phyloP scores from a whole-genome alignment of 768 basidiomycete genomes.

The Favolaschia claudopus region DNA sequence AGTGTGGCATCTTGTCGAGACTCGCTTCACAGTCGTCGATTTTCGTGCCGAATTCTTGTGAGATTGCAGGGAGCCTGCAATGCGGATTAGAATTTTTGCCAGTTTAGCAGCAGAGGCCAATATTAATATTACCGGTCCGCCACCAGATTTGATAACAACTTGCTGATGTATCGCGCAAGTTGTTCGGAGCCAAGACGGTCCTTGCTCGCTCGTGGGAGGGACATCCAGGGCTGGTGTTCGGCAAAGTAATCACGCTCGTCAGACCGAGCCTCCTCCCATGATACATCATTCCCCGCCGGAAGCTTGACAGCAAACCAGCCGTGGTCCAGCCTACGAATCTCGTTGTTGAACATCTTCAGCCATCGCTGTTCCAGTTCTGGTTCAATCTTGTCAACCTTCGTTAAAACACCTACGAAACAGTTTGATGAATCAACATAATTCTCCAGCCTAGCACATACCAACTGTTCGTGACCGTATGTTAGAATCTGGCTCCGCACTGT shows the following conservation, averaged over 20 bases:
- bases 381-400: conserved; percentile 10
- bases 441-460: not conserved
- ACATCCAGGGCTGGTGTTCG: not conserved
- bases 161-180: conserved; percentile 11
- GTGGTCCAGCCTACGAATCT: conserved; percentile 7
- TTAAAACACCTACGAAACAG: conserved; percentile 6
- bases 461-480: conserved; percentile 6
- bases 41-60: not conserved
- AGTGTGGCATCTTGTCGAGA: not conserved
- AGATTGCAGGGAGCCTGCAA: conserved; percentile 8
- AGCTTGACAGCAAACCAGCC: conserved; percentile 21
- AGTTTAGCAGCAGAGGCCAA: too few relatives aligned
- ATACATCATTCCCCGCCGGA: conserved; percentile 1
- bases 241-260: conserved; percentile 11
- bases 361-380: not conserved
- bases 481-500: conserved; percentile 7
- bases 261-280: conserved; percentile 1
- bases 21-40: not conserved
- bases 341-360: conserved; percentile 15
- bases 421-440: not conserved
- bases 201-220: conserved; percentile 4
- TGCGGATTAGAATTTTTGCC: not conserved
- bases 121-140: not conserved
- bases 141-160: conserved; percentile 4
- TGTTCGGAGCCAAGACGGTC: conserved; percentile 15